Evolutionary conservation across 495 filamentous ascomycete species (phyloP).

Genomic region (Hapsidospora chrysogenum): DNA sequence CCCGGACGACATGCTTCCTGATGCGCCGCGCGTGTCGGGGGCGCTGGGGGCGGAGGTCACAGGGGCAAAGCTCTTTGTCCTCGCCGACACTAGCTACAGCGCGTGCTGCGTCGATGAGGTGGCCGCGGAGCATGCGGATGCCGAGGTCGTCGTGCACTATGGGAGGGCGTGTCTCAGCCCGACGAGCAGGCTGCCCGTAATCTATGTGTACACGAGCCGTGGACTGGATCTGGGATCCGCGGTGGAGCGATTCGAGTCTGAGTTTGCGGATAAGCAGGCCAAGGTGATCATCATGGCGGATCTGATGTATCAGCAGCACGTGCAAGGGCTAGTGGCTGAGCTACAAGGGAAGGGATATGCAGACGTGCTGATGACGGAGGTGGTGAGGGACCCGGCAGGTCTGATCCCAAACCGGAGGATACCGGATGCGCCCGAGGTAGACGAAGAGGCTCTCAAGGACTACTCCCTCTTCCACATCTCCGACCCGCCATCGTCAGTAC

Average conservation of each 20-base stretch:
- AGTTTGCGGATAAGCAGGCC: slow-evolving; percentile 42
- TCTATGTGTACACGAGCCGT: slow-evolving; percentile 77
- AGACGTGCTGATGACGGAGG: slow-evolving; percentile 47
- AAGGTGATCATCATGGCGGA: slow-evolving; percentile 79
- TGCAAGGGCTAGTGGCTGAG: slow-evolving; percentile 31
- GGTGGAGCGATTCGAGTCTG: slow-evolving; percentile 44
- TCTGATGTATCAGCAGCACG: slow-evolving; percentile 63
- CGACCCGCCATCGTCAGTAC: slow-evolving; percentile 63
- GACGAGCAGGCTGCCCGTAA: slow-evolving; percentile 72
- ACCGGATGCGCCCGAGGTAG: slow-evolving; percentile 1
- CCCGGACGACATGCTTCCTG: slow-evolving; percentile 75
- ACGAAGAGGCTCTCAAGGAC: slow-evolving; percentile 36
- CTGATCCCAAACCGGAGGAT: slow-evolving; percentile 68
- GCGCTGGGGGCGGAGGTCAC: slow-evolving; percentile 42
- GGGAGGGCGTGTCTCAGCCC: slow-evolving; percentile 85
- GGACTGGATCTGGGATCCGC: slow-evolving; percentile 40
- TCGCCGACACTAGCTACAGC: slow-evolving; percentile 93
- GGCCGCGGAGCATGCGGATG: slow-evolving; percentile 83
- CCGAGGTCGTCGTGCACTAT: slow-evolving; percentile 89
- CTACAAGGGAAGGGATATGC: slow-evolving; percentile 48
- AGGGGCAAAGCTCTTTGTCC: slow-evolving; percentile 49
- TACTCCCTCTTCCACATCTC: slow-evolving; percentile 85
- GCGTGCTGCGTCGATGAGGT: slow-evolving; percentile 96
- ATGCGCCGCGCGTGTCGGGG: slow-evolving; percentile 69
- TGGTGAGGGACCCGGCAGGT: slow-evolving; percentile 66